A percentile compares a stretch with the other conserved stretches of the same genome.
Evolutionary conservation across 495 filamentous ascomycete genomes (phyloP).

Genomic region (Penicillium alfredii): DNA sequence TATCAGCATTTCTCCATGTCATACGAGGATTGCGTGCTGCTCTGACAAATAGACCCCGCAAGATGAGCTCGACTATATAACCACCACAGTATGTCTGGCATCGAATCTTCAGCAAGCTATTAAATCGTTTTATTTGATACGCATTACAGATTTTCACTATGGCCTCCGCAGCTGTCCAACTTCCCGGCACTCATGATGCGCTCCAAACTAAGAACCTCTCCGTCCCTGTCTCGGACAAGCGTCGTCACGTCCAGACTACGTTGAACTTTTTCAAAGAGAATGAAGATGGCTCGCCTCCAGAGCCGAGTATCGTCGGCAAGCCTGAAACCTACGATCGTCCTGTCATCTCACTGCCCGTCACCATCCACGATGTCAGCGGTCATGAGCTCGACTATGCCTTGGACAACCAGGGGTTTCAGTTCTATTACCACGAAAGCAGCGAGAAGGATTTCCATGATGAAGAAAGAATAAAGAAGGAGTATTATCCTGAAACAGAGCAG

Average conservation of each 20-base stretch:
- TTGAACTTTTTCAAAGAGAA: conserved; percentile 57
- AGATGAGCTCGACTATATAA: conserved; percentile 11
- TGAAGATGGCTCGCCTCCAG: conserved; percentile 52
- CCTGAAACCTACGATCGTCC: conserved; percentile 50
- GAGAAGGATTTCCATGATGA: conserved; percentile 55
- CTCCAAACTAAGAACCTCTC: conserved; percentile 14
- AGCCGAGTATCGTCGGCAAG: conserved; percentile 41
- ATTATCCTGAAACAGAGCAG: conserved; percentile 63
- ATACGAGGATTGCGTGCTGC: conserved; percentile 31
- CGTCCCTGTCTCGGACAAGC: conserved; percentile 17
- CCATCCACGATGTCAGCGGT: conserved; percentile 44
- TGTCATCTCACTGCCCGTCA: conserved; percentile 20
- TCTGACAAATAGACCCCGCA: conserved; percentile 32
- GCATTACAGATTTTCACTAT: conserved; percentile 12
- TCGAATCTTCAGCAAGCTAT: too few relatives aligned
- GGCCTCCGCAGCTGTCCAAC: conserved; percentile 41
- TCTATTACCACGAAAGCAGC: conserved; percentile 39
- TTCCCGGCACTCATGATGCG: conserved; percentile 10
- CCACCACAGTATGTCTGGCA: neutral
- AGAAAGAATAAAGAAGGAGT: conserved; percentile 57
- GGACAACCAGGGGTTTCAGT: conserved; percentile 47
- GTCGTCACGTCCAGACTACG: conserved; percentile 47
- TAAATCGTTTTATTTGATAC: too few relatives aligned
- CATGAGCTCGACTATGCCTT: conserved; percentile 45
- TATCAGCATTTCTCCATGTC: conserved; percentile 26